phyloP scores from a whole-genome alignment of 2,329 filamentous ascomycete species.

The Calonectria pteridis region DNA sequence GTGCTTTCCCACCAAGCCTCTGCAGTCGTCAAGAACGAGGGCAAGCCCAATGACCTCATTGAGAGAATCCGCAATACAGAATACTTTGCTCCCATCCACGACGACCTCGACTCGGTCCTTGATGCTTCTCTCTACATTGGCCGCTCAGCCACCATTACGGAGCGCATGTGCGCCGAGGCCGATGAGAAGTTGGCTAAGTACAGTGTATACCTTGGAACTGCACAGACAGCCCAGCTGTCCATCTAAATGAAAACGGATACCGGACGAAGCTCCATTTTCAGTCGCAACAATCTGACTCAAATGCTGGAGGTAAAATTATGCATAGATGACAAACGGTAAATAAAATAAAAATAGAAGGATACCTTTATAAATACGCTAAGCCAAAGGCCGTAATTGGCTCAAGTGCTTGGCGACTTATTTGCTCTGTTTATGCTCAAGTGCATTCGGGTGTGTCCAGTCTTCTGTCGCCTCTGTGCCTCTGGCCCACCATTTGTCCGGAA shows the following conservation, averaged over 20 bases:
- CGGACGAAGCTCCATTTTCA: neutral
- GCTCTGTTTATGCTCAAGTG: neutral
- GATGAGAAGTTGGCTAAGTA: conserved; percentile 35
- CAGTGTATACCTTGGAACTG: conserved; percentile 23
- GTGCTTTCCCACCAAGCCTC: conserved; percentile 36
- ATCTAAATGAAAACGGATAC: conserved; percentile 7
- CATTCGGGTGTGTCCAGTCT: neutral
- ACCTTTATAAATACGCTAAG: neutral
- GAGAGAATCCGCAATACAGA: conserved; percentile 34
- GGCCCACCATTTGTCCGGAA: neutral
- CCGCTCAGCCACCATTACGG: conserved; percentile 29
- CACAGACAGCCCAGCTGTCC: conserved; percentile 29
- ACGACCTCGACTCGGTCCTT: conserved; percentile 35
- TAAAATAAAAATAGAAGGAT: neutral
- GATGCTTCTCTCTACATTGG: conserved; percentile 32
- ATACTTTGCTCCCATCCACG: conserved; percentile 37
- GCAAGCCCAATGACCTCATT: conserved; percentile 37
- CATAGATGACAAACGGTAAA: neutral
- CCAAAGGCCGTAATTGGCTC: neutral
- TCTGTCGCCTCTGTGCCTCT: neutral
- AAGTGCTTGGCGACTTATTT: neutral
- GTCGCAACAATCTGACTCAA: neutral
- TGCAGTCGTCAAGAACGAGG: conserved; percentile 33
- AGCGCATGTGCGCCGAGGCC: conserved; percentile 32
- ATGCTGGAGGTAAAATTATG: neutral